phyloP scores from a whole-genome alignment of 257 asterid genomes.

The Verbena officinalis region DNA sequence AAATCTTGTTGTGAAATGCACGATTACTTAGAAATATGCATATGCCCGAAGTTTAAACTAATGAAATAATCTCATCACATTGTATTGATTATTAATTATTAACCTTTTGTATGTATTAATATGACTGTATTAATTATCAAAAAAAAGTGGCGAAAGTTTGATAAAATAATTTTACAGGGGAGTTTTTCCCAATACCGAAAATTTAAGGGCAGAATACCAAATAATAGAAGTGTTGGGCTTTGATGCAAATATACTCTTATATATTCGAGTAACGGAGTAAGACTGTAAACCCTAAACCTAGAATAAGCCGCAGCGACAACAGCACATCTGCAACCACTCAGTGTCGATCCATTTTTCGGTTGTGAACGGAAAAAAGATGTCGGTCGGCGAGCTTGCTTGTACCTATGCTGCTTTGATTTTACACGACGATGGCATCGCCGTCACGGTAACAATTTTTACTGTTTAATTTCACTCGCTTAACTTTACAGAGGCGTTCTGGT shows the following conservation, averaged over 20 bases:
- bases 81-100: too few species aligned
- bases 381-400: constrained; percentile 62
- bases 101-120: too few species aligned
- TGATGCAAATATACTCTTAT: background rate
- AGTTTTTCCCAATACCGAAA: background rate
- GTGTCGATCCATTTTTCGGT: background rate
- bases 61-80: too few species aligned
- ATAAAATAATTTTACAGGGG: background rate
- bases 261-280: background rate
- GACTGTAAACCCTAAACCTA: constrained; percentile 22
- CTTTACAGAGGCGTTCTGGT: background rate
- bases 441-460: constrained; percentile 41
- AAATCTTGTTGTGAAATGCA: too few species aligned
- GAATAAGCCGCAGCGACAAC: constrained; percentile 23
- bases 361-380: constrained; percentile 34
- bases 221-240: background rate
- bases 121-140: too few species aligned
- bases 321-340: constrained; percentile 13
- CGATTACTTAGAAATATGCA: too few species aligned
- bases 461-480: background rate
- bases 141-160: too few species aligned
- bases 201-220: background rate
- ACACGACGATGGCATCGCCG: constrained; percentile 68
- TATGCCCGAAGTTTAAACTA: too few species aligned
- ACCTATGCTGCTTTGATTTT: constrained; percentile 70